Evolutionary conservation across 2,329 filamentous ascomycete genomes (phyloP), one percentile per base, ranked within the genome.

Genomic region (Scytalidium lignicola): DNA sequence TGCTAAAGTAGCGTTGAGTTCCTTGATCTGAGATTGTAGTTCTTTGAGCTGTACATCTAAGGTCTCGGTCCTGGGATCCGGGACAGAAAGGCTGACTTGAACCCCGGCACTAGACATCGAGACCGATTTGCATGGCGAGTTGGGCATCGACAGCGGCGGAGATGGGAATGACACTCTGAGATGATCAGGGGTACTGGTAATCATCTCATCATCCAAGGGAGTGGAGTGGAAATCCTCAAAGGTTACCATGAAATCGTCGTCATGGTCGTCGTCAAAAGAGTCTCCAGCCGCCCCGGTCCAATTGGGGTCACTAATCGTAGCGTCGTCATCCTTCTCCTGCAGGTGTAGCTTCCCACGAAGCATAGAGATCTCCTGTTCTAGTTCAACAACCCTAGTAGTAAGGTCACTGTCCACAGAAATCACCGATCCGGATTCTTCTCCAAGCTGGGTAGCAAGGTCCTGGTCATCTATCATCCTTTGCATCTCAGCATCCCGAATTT

Each of bases 221-320:
- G 32, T 15, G 15, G 32, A n/a, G n/a, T n/a, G 32, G n/a, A 37
- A 37, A 13, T 37, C 32, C 15, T 37, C 32, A n/a, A 37, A 37
- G 15, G 54, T 58, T 39, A 55, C 55, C 58, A 74, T 73, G 28
- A 69, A 70, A 43, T 74, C 52, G 8, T 61, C 54, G 12, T 63
- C 55, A 29, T 60, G 54, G 17, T 61, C 56, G 19, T 61, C 55
- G 21, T 62, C 46, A 22, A 62, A 64, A 10, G 75, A 74, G 51
- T 79, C 75, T 0, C 70, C 60, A 0, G 74, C 73, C 0, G 74
- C 70, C 48, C 75, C 50, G 0, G 75, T 76, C 79, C 79, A 82
- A 54, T 81, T 52, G 5, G 51, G 49, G 9, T 60, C 56, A 52
- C 9, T 52, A 42, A 37, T 37, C 5, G 32, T 37, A 17, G 52